Percentiles rank a stretch among this genome's conserved stretches.
Evolutionary conservation across 768 basidiomycete species (phyloP).

Genomic region (Mycena olivaceomarginata): DNA sequence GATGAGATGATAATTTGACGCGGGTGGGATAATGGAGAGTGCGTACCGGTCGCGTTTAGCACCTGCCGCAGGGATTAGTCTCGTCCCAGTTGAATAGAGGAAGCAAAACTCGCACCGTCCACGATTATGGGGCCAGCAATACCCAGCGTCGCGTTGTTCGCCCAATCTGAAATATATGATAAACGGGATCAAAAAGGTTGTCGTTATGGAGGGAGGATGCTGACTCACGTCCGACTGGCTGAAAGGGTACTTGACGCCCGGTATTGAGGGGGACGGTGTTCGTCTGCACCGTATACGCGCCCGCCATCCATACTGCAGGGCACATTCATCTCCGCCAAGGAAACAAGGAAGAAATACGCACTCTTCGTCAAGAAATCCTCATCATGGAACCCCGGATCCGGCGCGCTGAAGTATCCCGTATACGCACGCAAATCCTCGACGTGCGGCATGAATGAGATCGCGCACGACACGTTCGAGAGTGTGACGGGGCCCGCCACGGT

Average conservation of each 20-base stretch:
- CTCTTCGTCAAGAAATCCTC: constrained; percentile 70
- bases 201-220: neutral
- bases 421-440: constrained; percentile 68
- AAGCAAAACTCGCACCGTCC: constrained; percentile 56
- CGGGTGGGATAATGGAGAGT: too few species aligned
- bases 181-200: neutral
- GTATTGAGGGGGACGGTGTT: constrained; percentile 72
- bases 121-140: constrained; percentile 78
- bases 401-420: constrained; percentile 71
- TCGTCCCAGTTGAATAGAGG: neutral
- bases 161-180: constrained; percentile 62
- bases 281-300: constrained; percentile 78
- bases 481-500: constrained; percentile 56
- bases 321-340: constrained; percentile 4
- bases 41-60: constrained; percentile 74
- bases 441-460: constrained; percentile 74
- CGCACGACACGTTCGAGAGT: constrained; percentile 69
- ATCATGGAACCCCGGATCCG: constrained; percentile 66
- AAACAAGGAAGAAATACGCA: constrained; percentile 34
- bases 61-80: constrained; percentile 43
- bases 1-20: neutral
- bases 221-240: constrained; percentile 62
- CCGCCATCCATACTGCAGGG: constrained; percentile 73
- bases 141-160: constrained; percentile 72
- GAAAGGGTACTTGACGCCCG: constrained; percentile 69